Evolutionary conservation across 805 yeast species (phyloP).

Genomic region (Vanderwaltozyma tropicalis): DNA sequence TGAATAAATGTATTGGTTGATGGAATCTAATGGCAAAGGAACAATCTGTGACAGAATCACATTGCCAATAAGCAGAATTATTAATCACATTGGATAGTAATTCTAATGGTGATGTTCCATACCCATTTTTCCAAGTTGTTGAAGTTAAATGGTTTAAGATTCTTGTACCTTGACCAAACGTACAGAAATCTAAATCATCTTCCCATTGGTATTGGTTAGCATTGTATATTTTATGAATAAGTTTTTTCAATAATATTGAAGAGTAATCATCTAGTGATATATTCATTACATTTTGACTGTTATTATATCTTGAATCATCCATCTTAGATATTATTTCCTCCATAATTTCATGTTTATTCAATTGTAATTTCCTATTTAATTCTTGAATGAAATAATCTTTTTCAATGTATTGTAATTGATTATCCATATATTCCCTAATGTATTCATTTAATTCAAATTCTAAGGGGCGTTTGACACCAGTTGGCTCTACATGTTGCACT

Average conservation of each 20-base stretch:
- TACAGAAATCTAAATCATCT: conserved; percentile 28
- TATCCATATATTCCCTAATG: conserved; percentile 23
- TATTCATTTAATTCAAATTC: conserved; percentile 22
- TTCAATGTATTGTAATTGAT: conserved; percentile 25
- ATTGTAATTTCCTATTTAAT: conserved; percentile 18
- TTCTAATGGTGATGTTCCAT: conserved; percentile 20
- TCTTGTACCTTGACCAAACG: conserved; percentile 29
- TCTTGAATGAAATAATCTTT: conserved; percentile 19
- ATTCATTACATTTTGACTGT: not conserved
- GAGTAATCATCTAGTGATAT: conserved; percentile 6
- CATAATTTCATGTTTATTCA: conserved; percentile 20
- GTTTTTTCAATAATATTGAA: conserved; percentile 17
- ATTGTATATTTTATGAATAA: conserved; percentile 25
- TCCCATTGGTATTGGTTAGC: conserved; percentile 27
- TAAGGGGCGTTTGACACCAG: conserved; percentile 1
- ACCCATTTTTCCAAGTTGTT: conserved; percentile 20
- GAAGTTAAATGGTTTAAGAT: conserved; percentile 30
- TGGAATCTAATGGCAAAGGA: conserved; percentile 30
- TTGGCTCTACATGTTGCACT: conserved; percentile 3
- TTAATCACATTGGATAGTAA: conserved; percentile 16
- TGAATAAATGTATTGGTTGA: conserved; percentile 31
- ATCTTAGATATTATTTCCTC: conserved; percentile 14
- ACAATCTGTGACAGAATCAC: conserved; percentile 21
- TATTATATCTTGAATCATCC: conserved; percentile 1
- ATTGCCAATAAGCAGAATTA: conserved; percentile 28